A percentile compares a stretch with the other conserved stretches of the same genome.
Evolutionary conservation across 306 rosid genomes (phyloP).

Genomic region (Quillaja saponaria): DNA sequence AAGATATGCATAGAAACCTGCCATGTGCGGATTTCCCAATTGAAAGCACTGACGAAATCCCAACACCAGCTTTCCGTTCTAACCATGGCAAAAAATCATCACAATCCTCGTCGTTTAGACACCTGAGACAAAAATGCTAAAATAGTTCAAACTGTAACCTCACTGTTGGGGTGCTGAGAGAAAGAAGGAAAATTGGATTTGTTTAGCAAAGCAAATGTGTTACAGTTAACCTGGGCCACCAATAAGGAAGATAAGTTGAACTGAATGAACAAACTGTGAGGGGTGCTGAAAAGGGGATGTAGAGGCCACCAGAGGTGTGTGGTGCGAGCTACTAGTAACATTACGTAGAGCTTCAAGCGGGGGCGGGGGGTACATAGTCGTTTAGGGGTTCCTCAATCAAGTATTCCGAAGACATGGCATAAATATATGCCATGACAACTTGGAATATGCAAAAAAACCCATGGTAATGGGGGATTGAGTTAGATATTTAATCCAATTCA

Average conservation of each 20-base stretch:
- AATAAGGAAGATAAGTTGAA: slow-evolving; percentile 31
- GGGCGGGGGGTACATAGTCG: no score
- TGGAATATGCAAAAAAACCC: no score
- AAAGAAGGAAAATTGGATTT: not conserved
- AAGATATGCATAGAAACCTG: slow-evolving; percentile 41
- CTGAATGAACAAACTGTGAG: slow-evolving; percentile 25
- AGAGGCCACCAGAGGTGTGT: slow-evolving; percentile 28
- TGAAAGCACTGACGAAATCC: slow-evolving; percentile 58
- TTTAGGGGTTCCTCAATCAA: no score
- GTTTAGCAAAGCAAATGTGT: not conserved
- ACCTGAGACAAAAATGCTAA: slow-evolving; percentile 3
- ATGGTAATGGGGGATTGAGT: no score
- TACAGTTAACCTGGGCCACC: slow-evolving; percentile 36
- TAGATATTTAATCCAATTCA: no score
- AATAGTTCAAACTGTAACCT: not conserved
- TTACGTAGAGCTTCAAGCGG: slow-evolving; percentile 22
- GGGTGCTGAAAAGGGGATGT: slow-evolving; percentile 19
- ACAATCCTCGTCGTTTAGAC: slow-evolving; percentile 27
- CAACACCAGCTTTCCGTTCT: slow-evolving; percentile 53
- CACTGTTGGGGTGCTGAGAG: not conserved
- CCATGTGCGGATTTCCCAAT: slow-evolving; percentile 57
- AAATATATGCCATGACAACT: no score
- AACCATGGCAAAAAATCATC: slow-evolving; percentile 65
- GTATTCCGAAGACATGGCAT: no score
- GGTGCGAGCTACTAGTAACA: slow-evolving; percentile 43